Evolutionary conservation across 129 eudicot species (phyloP), one percentile per base, ranked within the genome.

Genomic region (Flaveria bidentis): DNA sequence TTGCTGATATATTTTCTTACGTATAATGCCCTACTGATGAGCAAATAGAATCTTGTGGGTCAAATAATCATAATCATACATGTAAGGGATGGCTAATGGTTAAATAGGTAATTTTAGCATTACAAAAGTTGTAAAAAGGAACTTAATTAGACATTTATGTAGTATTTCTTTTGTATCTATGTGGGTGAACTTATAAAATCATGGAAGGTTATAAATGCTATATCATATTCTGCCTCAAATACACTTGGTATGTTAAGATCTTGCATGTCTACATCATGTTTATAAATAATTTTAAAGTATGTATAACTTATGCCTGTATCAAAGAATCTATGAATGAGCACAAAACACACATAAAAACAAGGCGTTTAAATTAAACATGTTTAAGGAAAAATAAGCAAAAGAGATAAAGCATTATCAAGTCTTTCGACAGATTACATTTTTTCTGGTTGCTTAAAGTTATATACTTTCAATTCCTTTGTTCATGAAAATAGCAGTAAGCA

Each of bases 161-260:
- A n/a, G 12, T 47, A 47, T 47, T 47, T 47, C 52, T 52, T 52
- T 52, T n/a, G 9, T 52, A 52, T n/a, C 58, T 52, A 5, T 52
- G 9, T 52, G 25, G 11, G 1, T 52, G 23, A 52, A 52, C 60
- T n/a, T n/a, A 52, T n/a, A 52, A 52, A 16, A 6, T n/a, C 5
- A 52, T 52, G 60, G 11, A 52, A 6, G 60, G 60, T 52, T 16
- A 52, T 52, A 52, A 52, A 52, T 49, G 17, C 6, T 49, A 49
- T 52, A 52, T 23, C 22, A 52, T 52, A 52, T 52, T 52, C 60
- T 52, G 60, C 60, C 60, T 52, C 60, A n/a, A 6, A n/a, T n/a
- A 9, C 60, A n/a, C 60, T 4, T 52, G 0, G 11, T 52, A 16
- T 52, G 60, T 52, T 9, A 52, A n/a, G 25, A 52, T 52, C 10